Base-by-base conservation (phyloP, 2,329 filamentous ascomycete genomes). In the Pseudogymnoascus sp. region DNA sequence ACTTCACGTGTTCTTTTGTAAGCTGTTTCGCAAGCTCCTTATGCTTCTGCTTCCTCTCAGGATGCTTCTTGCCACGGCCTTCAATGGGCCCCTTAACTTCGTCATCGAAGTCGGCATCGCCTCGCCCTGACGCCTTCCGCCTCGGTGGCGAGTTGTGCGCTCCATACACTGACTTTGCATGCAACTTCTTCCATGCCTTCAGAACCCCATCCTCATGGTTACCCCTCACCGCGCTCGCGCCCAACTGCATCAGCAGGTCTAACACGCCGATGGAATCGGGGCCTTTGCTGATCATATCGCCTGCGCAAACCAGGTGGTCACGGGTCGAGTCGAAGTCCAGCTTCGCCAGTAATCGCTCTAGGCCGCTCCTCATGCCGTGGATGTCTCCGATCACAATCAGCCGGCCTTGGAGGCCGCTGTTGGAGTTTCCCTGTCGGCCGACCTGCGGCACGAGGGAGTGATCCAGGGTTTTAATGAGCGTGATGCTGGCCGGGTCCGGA, bases 151-250 rank as follows among this genome's bases (percentile, higher is more conserved):
- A 62, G 42, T 66, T 66, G 5, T 53, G 47, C 8, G 4, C 14
- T 6, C 14, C 25, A 7, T 33, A 60, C 12, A 14, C 12, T 73
- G 77, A 65, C n/a, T 66, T 66, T 0, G 62, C 59, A 16, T 70
- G 63, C 68, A 76, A 70, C 37, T 73, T 70, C 28, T 79, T 77
- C 65, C 86, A 83, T 1, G 86, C 82, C 7, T 88, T 80, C n/a
- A 97, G 80, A 18, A 97, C 80, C 21, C 86, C 83, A 73, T 97
- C 92, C 73, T 99, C 94, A 76, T 96, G 90, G 75, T 97, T 97
- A 16, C 94, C 94, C 60, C 93, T 87, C 7, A 97, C 91, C 66
- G 86, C 90, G 31, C 87, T 90, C 21, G 93, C 92, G 60, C 84
- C 83, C 38, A 93, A 77, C 12, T 82, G 76, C 73, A 91, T 89